Evolutionary conservation across 345 rosid species (phyloP).

Genomic region (Euphorbia peplus): DNA sequence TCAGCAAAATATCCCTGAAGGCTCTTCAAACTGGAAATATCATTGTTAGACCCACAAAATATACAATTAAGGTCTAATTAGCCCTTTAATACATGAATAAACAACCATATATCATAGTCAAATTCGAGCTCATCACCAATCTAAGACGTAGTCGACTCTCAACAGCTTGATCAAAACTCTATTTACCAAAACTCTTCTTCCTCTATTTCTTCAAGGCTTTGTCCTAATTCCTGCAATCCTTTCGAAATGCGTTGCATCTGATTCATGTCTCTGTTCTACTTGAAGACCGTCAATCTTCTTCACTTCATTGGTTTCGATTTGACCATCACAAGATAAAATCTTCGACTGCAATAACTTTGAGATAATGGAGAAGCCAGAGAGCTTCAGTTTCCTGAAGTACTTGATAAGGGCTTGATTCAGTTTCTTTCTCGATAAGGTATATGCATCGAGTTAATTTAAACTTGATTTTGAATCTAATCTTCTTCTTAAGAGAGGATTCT

Average conservation of each 20-base stretch:
- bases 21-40: too few species aligned
- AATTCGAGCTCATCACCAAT: too few species aligned
- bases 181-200: too few species aligned
- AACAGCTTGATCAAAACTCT: too few species aligned
- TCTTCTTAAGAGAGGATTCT: constrained; percentile 10
- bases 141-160: too few species aligned
- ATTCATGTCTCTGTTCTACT: constrained; percentile 5
- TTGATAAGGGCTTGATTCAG: background rate
- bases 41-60: too few species aligned
- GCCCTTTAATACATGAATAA: too few species aligned
- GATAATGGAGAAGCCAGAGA: constrained; percentile 14
- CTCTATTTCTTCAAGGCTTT: constrained; percentile 3
- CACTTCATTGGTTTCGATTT: constrained; percentile 3
- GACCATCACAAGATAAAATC: background rate
- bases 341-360: constrained; percentile 21
- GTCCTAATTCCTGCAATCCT: constrained; percentile 10
- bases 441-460: background rate
- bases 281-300: constrained; percentile 15
- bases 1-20: too few species aligned
- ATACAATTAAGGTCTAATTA: too few species aligned
- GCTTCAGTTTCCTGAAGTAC: background rate
- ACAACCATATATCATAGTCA: too few species aligned
- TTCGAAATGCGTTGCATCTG: background rate
- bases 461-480: background rate
- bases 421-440: background rate